Conservation (phyloP, 2,329 filamentous ascomycete genomes). For the Lachnellula occidentalis region DNA sequence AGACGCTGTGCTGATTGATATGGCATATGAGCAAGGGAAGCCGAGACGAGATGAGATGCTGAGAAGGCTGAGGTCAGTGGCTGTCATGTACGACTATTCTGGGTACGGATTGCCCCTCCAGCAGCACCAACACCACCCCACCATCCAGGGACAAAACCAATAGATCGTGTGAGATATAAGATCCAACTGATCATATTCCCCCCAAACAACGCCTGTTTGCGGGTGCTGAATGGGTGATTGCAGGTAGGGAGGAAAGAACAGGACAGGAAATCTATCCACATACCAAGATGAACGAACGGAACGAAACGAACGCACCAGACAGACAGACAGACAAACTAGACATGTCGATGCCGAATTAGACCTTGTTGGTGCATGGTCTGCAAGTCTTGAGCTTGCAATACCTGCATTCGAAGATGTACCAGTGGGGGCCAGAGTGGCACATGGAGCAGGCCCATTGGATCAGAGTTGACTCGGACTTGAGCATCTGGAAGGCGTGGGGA, state of each 20-base stretch:
- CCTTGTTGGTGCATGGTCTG: constrained; percentile 42
- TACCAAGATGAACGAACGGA: neutral
- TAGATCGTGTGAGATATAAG: neutral
- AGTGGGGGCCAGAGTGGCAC: constrained; percentile 60
- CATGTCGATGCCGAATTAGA: constrained; percentile 7
- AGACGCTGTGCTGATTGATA: neutral
- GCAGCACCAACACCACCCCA: neutral
- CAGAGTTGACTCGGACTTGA: constrained; percentile 61
- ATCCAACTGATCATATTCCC: neutral
- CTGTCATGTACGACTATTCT: neutral
- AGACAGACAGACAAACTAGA: neutral
- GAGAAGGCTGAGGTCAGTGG: neutral
- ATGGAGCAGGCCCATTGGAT: constrained; percentile 62
- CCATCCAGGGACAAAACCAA: neutral
- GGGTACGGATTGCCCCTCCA: neutral
- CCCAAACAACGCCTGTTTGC: neutral
- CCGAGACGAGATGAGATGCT: neutral
- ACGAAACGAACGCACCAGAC: too few relatives aligned
- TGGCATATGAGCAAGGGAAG: neutral
- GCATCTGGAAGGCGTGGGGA: constrained; percentile 57
- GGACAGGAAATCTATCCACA: neutral
- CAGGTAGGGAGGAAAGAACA: neutral
- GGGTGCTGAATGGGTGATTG: neutral
- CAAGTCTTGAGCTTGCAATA: constrained; percentile 65
- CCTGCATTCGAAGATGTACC: constrained; percentile 64